Percentiles rank a stretch among this genome's conserved stretches.
phyloP scores from a whole-genome alignment of 306 rosid species.

The Luffa aegyptiaca region DNA sequence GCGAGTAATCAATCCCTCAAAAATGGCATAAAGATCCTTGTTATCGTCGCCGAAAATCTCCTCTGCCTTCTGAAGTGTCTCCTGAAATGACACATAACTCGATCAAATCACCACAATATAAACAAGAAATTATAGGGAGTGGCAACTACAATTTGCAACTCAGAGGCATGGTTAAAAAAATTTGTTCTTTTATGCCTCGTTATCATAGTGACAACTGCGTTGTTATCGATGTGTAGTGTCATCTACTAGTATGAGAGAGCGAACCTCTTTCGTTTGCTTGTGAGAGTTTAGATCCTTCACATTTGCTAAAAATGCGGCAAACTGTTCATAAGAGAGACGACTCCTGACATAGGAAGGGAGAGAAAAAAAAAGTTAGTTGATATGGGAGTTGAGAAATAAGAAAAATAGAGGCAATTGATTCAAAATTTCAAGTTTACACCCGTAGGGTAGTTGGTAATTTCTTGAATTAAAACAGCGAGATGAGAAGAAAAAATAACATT shows the following conservation, averaged over 20 bases:
- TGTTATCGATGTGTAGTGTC: neutral
- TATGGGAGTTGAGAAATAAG: neutral
- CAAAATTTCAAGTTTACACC: neutral
- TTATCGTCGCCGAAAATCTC: constrained; percentile 83
- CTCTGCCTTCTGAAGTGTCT: constrained; percentile 65
- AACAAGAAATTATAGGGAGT: neutral
- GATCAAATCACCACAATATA: neutral
- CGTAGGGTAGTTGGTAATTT: neutral
- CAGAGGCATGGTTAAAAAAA: neutral
- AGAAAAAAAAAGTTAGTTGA: neutral
- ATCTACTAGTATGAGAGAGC: neutral
- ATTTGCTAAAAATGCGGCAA: constrained; percentile 86
- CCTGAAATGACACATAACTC: constrained; percentile 34
- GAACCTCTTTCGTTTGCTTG: constrained; percentile 78
- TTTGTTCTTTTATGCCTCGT: neutral
- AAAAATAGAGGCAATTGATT: neutral
- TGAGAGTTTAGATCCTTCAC: constrained; percentile 89
- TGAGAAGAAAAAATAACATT: neutral
- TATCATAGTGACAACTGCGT: neutral
- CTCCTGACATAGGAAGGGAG: constrained; percentile 38
- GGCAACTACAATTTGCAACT: neutral
- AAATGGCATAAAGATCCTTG: constrained; percentile 66
- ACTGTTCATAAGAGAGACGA: constrained; percentile 85
- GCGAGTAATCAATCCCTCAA: constrained; percentile 79
- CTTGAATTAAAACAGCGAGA: neutral